Conservation (phyloP, 768 basidiomycete genomes). For the Kwoniella europaea region DNA sequence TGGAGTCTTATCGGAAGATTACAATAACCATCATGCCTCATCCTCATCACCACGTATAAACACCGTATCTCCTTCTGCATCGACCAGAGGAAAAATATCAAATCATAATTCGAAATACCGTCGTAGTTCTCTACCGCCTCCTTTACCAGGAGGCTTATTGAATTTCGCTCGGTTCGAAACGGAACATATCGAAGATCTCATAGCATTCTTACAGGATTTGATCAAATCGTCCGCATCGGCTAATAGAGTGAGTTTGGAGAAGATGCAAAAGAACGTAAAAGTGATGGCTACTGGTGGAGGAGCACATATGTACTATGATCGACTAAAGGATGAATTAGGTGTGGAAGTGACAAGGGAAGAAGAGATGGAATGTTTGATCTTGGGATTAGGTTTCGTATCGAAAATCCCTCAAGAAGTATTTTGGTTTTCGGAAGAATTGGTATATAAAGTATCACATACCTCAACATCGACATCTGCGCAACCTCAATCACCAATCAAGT, state of each 20-base stretch:
- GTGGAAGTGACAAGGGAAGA: conserved; percentile 91
- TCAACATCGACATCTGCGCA: conserved; percentile 7
- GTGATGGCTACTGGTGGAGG: conserved; percentile 99
- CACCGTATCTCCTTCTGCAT: conserved; percentile 2
- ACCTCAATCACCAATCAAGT: conserved; percentile 17
- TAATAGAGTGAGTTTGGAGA: conserved; percentile 83
- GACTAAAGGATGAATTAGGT: conserved; percentile 72
- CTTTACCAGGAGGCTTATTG: conserved; percentile 93
- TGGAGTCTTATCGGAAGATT: conserved; percentile 22
- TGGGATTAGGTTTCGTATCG: conserved; percentile 92
- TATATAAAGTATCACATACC: conserved; percentile 66
- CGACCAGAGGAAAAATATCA: not conserved
- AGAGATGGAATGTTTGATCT: conserved; percentile 98
- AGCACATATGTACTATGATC: conserved; percentile 88
- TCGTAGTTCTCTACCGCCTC: conserved; percentile 71
- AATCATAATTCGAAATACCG: conserved; percentile 66
- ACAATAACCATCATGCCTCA: conserved; percentile 1
- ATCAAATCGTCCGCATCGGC: conserved; percentile 82
- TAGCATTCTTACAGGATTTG: conserved; percentile 82
- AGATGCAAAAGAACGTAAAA: conserved; percentile 90
- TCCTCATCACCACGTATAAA: conserved; percentile 5
- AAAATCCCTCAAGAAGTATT: conserved; percentile 97
- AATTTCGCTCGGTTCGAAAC: conserved; percentile 99
- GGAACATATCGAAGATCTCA: conserved; percentile 78
- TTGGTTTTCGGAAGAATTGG: conserved; percentile 97